phyloP scores from a whole-genome alignment of 805 yeast species.

The Phaffomyces opuntiae region DNA sequence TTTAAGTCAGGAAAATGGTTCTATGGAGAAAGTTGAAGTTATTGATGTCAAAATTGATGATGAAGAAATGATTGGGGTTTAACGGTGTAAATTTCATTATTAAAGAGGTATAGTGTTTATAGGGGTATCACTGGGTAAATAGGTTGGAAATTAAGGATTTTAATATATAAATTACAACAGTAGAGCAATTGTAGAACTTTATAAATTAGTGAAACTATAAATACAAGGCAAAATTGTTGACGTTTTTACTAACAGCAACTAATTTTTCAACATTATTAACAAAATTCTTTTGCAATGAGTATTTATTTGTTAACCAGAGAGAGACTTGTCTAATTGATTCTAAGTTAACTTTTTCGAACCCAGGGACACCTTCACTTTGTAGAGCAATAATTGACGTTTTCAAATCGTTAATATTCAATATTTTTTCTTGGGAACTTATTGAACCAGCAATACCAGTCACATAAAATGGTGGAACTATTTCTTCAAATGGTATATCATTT shows the following conservation, averaged over 20 bases:
- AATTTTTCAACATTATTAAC: constrained; percentile 4
- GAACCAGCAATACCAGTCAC: constrained; percentile 54
- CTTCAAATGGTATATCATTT: constrained; percentile 9
- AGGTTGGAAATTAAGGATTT: not conserved
- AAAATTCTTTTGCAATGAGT: constrained; percentile 6
- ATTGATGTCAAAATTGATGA: constrained; percentile 17
- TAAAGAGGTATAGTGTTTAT: no score
- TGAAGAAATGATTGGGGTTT: constrained; percentile 8
- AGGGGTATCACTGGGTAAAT: no score
- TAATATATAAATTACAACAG: not conserved
- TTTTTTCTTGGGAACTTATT: constrained; percentile 23
- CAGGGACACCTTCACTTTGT: constrained; percentile 58
- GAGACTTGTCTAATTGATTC: constrained; percentile 24
- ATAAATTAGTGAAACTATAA: constrained; percentile 1
- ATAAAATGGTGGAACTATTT: constrained; percentile 52
- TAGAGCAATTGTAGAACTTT: not conserved
- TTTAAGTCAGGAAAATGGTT: constrained; percentile 13
- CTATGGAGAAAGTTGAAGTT: constrained; percentile 16
- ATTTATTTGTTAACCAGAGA: constrained; percentile 3
- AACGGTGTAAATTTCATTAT: not conserved
- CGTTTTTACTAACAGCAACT: constrained; percentile 13
- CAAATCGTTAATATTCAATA: constrained; percentile 6
- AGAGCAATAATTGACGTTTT: constrained; percentile 22
- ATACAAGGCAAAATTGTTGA: constrained; percentile 21
- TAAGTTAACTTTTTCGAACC: constrained; percentile 46